phyloP scores from a whole-genome alignment of 2,329 filamentous ascomycete genomes.

The Elsinoe batatas region DNA sequence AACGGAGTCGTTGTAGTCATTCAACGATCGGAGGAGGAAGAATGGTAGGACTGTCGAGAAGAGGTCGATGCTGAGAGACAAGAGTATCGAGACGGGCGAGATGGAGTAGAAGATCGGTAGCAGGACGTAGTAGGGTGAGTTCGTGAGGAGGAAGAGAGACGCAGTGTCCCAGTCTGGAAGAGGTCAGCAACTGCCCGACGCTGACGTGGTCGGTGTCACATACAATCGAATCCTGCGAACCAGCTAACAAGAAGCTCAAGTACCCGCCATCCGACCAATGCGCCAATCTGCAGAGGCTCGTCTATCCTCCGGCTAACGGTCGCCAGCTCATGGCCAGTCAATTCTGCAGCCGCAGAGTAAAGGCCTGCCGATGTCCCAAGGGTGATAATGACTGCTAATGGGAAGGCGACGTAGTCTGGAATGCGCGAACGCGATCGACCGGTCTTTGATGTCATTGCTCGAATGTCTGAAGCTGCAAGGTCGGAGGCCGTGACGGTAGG shows the following conservation, averaged over 20 bases:
- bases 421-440: conserved; percentile 23
- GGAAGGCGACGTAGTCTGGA: conserved; percentile 30
- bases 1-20: conserved; percentile 46
- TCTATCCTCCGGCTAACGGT: conserved; percentile 55
- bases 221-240: conserved; percentile 63
- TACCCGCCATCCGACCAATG: conserved; percentile 47
- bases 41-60: conserved; percentile 64
- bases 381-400: conserved; percentile 41
- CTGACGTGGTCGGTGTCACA: conserved; percentile 26
- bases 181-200: background rate
- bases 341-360: conserved; percentile 51
- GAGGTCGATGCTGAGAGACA: conserved; percentile 58
- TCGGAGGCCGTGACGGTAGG: conserved; percentile 12
- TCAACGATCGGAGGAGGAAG: conserved; percentile 59
- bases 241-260: conserved; percentile 63
- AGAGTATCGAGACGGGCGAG: conserved; percentile 48
- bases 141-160: conserved; percentile 50
- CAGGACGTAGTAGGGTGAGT: conserved; percentile 67
- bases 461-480: conserved; percentile 12
- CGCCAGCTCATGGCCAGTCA: conserved; percentile 56
- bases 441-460: background rate
- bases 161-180: conserved; percentile 34
- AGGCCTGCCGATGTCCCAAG: conserved; percentile 55
- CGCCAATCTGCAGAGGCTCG: conserved; percentile 51
- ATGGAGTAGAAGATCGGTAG: conserved; percentile 69